A percentile compares a stretch with the other conserved stretches of the same genome.
These are phyloP conservation scores for Cordyceps pruinosa DNA, from an alignment of 2,329 filamentous ascomycete species.

Conservation along the genomic window DNA sequence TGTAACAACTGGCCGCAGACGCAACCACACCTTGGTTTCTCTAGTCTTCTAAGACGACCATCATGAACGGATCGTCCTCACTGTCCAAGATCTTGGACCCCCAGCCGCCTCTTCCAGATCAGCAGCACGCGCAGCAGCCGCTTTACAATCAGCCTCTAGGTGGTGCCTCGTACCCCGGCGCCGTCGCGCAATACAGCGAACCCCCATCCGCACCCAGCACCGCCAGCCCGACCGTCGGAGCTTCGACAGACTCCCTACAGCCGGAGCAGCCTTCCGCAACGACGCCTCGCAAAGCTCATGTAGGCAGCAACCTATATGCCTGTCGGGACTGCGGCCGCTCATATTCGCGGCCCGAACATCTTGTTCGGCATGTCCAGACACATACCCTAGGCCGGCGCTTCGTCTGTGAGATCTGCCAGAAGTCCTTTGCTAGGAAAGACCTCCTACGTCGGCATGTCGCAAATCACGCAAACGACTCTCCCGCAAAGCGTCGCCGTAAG, in stretches of 20 bases:
- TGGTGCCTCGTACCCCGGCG: not conserved
- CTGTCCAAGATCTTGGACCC: constrained; percentile 10
- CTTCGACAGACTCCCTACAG: not conserved
- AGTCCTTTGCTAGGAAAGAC: constrained; percentile 48
- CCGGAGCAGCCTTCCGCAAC: constrained; percentile 7
- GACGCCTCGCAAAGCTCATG: constrained; percentile 20
- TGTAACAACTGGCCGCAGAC: not conserved
- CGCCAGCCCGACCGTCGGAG: not conserved
- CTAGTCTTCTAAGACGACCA: not conserved
- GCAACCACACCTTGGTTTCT: not conserved
- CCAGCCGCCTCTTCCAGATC: constrained; percentile 1
- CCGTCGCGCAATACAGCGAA: not conserved
- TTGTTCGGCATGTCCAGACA: constrained; percentile 45
- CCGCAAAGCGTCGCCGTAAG: constrained; percentile 41
- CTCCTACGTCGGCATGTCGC: constrained; percentile 45
- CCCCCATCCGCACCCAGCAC: not conserved
- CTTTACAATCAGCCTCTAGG: not conserved
- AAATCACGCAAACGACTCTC: constrained; percentile 44
- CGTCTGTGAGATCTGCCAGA: constrained; percentile 43
- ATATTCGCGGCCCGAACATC: constrained; percentile 48
- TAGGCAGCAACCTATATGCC: constrained; percentile 34
- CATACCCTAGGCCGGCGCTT: constrained; percentile 46
- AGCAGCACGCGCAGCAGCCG: constrained; percentile 1
- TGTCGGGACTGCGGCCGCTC: constrained; percentile 45
- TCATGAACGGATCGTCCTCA: constrained; percentile 8